Evolutionary conservation across 2,329 filamentous ascomycete species (phyloP).

Genomic region (Gnomoniopsis smithogilvyi): DNA sequence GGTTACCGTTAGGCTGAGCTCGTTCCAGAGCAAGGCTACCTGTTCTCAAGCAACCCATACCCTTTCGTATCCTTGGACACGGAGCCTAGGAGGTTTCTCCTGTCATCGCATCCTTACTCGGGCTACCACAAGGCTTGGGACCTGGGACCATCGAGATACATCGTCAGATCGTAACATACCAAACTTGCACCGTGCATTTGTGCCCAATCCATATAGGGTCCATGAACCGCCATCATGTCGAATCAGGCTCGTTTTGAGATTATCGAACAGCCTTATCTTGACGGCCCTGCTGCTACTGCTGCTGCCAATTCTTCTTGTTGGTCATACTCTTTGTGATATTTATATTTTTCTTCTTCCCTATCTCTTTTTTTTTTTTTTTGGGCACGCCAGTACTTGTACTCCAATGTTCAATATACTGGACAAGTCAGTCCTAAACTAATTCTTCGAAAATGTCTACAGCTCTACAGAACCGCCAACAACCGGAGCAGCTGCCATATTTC

Average conservation of each 20-base stretch:
- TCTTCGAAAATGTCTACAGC: conserved; percentile 7
- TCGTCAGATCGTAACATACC: not conserved
- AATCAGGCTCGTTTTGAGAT: conserved; percentile 5
- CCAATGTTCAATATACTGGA: not conserved
- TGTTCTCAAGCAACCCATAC: conserved; percentile 1
- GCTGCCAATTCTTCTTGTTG: conserved; percentile 7
- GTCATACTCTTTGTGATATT: not conserved
- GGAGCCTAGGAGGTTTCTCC: not conserved
- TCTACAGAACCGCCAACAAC: conserved; percentile 6
- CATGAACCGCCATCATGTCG: conserved; percentile 16
- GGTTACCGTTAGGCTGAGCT: not conserved
- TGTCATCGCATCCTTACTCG: not conserved
- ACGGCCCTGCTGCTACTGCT: conserved; percentile 1
- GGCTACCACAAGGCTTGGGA: not conserved
- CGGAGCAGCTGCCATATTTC: conserved; percentile 11
- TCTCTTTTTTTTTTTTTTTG: not conserved
- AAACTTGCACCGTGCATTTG: conserved; percentile 10
- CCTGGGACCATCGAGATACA: conserved; percentile 4
- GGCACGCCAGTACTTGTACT: not conserved
- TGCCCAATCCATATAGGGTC: not conserved
- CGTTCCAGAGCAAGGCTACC: not conserved
- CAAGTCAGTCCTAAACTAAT: not conserved
- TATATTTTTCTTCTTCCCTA: not conserved
- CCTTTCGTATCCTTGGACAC: conserved; percentile 5
- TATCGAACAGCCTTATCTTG: conserved; percentile 1